Evolutionary conservation across 345 rosid species (phyloP).

Genomic region (Durio zibethinus): DNA sequence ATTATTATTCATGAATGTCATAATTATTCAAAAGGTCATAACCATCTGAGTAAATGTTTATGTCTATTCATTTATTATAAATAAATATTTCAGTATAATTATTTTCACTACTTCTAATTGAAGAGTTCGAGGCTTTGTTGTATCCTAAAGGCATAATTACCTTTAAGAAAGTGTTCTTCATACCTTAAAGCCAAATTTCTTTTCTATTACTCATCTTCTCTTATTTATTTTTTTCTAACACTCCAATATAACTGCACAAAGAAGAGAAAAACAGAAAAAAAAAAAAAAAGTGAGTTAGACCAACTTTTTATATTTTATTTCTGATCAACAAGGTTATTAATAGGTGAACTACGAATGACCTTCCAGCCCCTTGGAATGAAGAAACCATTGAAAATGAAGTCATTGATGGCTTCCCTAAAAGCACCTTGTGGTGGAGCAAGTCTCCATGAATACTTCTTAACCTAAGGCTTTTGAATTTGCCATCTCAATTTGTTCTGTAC

Average conservation of each 20-base stretch:
- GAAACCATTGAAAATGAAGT: conserved; percentile 4
- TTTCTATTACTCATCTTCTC: too few species aligned
- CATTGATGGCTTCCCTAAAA: conserved; percentile 7
- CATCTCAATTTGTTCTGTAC: conserved; percentile 4
- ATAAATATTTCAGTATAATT: too few species aligned
- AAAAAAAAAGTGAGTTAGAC: not conserved
- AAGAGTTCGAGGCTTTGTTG: too few species aligned
- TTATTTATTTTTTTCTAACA: too few species aligned
- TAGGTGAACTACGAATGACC: not conserved
- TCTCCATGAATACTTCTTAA: conserved; percentile 6
- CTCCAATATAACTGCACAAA: not conserved
- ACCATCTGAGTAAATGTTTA: too few species aligned
- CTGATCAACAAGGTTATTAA: not conserved
- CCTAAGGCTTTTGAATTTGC: not conserved
- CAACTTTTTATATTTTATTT: not conserved
- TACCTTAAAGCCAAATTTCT: too few species aligned
- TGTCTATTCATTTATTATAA: too few species aligned
- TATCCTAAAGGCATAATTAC: too few species aligned
- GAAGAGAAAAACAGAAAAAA: not conserved
- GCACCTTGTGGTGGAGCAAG: conserved; percentile 11
- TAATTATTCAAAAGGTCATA: too few species aligned
- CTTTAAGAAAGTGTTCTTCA: too few species aligned
- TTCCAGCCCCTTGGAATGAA: not conserved
- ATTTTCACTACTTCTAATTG: too few species aligned
- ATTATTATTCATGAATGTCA: too few species aligned